A percentile compares a stretch with the other conserved stretches of the same genome.
These are phyloP conservation scores for Schizothecium vesticola DNA, from an alignment of 495 filamentous ascomycete genomes.

Conservation along the genomic window DNA sequence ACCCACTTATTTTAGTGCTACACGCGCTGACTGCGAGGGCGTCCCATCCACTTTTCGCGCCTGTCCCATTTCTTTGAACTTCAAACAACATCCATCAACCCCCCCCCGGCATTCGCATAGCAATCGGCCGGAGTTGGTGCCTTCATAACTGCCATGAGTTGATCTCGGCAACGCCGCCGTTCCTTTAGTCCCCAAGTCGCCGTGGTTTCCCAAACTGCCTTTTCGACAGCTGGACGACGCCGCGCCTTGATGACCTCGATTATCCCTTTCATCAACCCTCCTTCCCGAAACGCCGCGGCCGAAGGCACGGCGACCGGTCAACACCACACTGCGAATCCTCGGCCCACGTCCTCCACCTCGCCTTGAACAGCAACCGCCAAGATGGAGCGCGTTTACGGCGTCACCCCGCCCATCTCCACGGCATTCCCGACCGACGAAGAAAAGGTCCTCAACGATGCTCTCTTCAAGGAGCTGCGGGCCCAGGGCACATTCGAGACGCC, in stretches of 20 bases:
- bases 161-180: background rate
- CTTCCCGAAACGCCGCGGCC: background rate
- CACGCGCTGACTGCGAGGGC: background rate
- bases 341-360: background rate
- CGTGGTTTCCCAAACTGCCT: background rate
- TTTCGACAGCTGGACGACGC: background rate
- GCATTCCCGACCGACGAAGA: slow-evolving; percentile 70
- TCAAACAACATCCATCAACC: background rate
- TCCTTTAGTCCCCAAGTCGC: background rate
- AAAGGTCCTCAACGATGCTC: slow-evolving; percentile 64
- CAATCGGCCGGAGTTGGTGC: background rate
- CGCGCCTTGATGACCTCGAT: background rate
- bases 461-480: slow-evolving; percentile 73
- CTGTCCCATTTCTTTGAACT: background rate
- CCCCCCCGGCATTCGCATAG: background rate
- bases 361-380: slow-evolving; percentile 9
- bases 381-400: slow-evolving; percentile 55
- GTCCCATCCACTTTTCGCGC: background rate
- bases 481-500: slow-evolving; percentile 87
- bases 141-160: background rate
- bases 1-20: background rate
- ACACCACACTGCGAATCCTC: background rate
- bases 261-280: background rate
- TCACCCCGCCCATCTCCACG: slow-evolving; percentile 78
- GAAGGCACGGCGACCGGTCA: background rate